These are phyloP conservation scores for Akebia trifoliata DNA, from an alignment of 164 flowering plant genomes.

Conservation along the genomic window DNA sequence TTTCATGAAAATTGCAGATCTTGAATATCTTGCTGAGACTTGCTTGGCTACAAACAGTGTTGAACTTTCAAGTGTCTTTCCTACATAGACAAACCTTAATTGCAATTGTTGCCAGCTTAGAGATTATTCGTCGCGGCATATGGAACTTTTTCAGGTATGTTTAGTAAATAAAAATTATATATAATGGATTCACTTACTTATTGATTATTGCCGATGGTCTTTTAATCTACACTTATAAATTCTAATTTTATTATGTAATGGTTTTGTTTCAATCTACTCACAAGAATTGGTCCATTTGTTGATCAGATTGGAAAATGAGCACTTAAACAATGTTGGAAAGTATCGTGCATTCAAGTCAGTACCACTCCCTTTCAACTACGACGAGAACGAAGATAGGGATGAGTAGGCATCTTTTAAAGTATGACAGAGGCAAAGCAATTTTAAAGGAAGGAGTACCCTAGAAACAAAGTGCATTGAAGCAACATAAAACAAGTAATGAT, in stretches of 20 bases:
- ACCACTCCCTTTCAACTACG: slow-evolving; percentile 58
- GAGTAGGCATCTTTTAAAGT: too few species aligned
- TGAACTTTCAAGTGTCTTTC: slow-evolving; percentile 30
- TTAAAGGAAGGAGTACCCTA: too few species aligned
- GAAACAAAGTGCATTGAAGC: too few species aligned
- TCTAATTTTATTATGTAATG: background rate
- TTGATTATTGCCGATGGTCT: too few species aligned
- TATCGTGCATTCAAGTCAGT: slow-evolving; percentile 64
- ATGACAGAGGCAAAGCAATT: background rate
- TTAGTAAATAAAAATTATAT: background rate
- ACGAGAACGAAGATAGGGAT: slow-evolving; percentile 43
- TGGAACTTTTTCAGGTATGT: slow-evolving; percentile 83
- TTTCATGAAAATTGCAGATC: slow-evolving; percentile 26
- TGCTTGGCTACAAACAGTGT: slow-evolving; percentile 65
- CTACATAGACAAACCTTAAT: slow-evolving; percentile 36
- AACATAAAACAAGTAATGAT: too few species aligned
- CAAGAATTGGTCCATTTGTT: background rate
- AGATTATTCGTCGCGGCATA: slow-evolving; percentile 71
- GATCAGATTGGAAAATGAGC: slow-evolving; percentile 72
- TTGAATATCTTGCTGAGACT: slow-evolving; percentile 58
- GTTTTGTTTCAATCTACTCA: background rate
- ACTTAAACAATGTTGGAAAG: slow-evolving; percentile 67
- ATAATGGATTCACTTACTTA: too few species aligned
- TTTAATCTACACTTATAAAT: background rate
- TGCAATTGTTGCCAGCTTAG: slow-evolving; percentile 51